A percentile compares a stretch with the other conserved stretches of the same genome.
Evolutionary conservation across 257 asterid species (phyloP).

Genomic region (Capsicum pubescens): DNA sequence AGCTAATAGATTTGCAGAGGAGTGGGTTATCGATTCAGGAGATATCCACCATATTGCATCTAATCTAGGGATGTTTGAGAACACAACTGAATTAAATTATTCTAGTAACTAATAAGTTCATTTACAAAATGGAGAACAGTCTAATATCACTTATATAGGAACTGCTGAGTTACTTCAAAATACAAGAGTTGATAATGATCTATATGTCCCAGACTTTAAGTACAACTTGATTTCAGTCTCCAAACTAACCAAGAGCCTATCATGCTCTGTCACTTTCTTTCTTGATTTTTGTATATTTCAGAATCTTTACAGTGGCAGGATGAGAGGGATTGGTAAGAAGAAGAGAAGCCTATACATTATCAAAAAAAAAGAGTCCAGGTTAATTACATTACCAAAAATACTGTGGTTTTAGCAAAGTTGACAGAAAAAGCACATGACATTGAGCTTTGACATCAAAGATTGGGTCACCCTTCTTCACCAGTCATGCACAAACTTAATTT

Average conservation of each 20-base stretch:
- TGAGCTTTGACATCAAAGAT: not conserved
- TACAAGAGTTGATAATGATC: not conserved
- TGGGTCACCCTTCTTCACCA: not conserved
- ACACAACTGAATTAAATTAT: no score
- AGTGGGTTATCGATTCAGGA: not conserved
- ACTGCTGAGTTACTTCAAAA: no score
- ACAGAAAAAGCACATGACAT: no score
- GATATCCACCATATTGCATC: no score
- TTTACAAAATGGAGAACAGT: not conserved
- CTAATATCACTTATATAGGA: not conserved
- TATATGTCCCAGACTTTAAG: not conserved
- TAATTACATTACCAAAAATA: no score
- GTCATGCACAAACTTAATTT: not conserved
- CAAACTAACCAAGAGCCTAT: not conserved
- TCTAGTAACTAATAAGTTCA: not conserved
- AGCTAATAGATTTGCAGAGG: no score
- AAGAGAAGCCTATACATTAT: no score
- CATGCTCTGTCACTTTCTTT: not conserved
- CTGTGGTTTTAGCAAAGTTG: no score
- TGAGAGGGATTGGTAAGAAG: not conserved
- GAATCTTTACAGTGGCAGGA: not conserved
- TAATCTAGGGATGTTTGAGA: not conserved
- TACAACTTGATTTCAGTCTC: no score
- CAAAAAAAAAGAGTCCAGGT: not conserved
- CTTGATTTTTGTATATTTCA: not conserved